Percentiles rank a stretch among this genome's conserved stretches.
These are phyloP conservation scores for Nicotiana otophora DNA, from an alignment of 257 asterid species.

Conservation along the genomic window DNA sequence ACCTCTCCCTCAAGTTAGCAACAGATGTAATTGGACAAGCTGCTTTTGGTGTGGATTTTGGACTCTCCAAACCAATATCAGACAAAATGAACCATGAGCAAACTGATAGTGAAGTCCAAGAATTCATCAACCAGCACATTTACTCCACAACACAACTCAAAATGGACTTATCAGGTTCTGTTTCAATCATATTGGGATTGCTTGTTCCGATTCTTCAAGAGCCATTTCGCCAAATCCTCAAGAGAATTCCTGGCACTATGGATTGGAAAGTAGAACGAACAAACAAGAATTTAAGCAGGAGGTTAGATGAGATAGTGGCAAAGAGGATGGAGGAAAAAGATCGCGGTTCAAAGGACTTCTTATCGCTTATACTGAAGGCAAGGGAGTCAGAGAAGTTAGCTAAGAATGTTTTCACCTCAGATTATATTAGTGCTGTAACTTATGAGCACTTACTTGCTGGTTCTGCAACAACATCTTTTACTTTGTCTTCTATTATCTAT, in stretches of 20 bases:
- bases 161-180: conserved; percentile 91
- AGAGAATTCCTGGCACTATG: conserved; percentile 79
- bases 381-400: conserved; percentile 52
- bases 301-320: conserved; percentile 60
- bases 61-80: conserved; percentile 57
- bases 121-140: conserved; percentile 77
- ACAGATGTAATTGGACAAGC: conserved; percentile 89
- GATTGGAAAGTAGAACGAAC: conserved; percentile 72
- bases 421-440: conserved; percentile 77
- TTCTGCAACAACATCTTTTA: conserved; percentile 86
- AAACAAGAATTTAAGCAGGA: conserved; percentile 45
- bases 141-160: conserved; percentile 90
- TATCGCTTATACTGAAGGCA: conserved; percentile 65
- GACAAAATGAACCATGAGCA: conserved; percentile 5
- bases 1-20: conserved; percentile 77
- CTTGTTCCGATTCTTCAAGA: conserved; percentile 75
- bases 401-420: conserved; percentile 58
- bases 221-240: conserved; percentile 80
- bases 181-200: conserved; percentile 73
- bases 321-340: conserved; percentile 41
- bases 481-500: conserved; percentile 65
- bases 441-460: conserved; percentile 95
- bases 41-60: conserved; percentile 88
- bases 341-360: conserved; percentile 54
- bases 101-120: conserved; percentile 45